Base-by-base conservation (phyloP, 345 rosid genomes). In the Hevea brasiliensis region DNA sequence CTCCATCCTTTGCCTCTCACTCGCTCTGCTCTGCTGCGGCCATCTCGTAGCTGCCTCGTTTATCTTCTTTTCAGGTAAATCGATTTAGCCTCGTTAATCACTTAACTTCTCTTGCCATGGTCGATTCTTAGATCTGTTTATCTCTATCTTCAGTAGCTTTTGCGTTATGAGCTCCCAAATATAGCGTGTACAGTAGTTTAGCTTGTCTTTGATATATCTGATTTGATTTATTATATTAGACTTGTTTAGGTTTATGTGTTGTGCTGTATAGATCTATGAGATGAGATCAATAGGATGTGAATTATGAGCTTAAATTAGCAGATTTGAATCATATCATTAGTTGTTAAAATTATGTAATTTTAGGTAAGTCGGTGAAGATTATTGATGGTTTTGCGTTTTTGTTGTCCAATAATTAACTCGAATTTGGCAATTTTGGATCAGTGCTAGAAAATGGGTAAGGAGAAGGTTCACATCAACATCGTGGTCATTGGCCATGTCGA, bases 391-490 rank as follows among this genome's bases (percentile, higher is more conserved):
- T 44, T 13, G 8, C 12, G 0, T 44, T 44, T 44, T 9, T 0
- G 2, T 44, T 6, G 12, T 0, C 47, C 13, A 44, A 0, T 44
- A 40, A 1, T 37, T 61, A 13, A 9, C 45, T 37, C 10, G 18
- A 7, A 17, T 18, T 6, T 61, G 8, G 26, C n/a, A n/a, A n/a
- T n/a, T n/a, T n/a, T n/a, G n/a, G n/a, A n/a, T n/a, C n/a, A n/a
- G n/a, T n/a, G n/a, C n/a, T n/a, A n/a, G n/a, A n/a, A n/a, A 60
- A 90, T 90, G 96, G 96, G 96, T 74, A 91, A 91, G 75, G 97
- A 91, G 73, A 91, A 91, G 87, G 58, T 79, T 73, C 97, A 91
- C 73, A 90, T 90, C 76, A 90, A 79, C 84, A 90, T 90, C 44
- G 96, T 90, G 89, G 96, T 90, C 74, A 90, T 90, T 41, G 96